A percentile compares a stretch with the other conserved stretches of the same genome.
phyloP scores from a whole-genome alignment of 2,329 filamentous ascomycete genomes.

The Cladosporium sp. region DNA sequence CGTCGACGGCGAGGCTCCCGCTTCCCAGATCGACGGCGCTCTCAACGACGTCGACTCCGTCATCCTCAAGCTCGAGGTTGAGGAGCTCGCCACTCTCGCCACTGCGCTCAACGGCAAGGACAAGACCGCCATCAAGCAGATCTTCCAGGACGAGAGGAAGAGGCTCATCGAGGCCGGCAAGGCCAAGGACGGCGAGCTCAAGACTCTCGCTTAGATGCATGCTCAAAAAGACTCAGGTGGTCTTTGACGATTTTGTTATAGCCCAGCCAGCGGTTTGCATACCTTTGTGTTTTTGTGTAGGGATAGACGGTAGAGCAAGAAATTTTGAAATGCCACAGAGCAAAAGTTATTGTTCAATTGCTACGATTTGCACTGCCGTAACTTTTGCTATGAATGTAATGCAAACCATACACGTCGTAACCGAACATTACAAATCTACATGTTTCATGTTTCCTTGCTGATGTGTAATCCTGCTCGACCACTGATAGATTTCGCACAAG shows the following conservation, averaged over 20 bases:
- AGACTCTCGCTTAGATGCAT: constrained; percentile 47
- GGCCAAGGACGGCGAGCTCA: constrained; percentile 79
- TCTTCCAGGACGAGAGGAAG: constrained; percentile 77
- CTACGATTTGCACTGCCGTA: not conserved
- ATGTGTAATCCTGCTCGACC: too few relatives aligned
- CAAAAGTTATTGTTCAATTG: not conserved
- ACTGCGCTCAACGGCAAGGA: constrained; percentile 75
- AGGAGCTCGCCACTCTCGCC: constrained; percentile 84
- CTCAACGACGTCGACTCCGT: constrained; percentile 83
- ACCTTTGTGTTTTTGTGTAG: constrained; percentile 2
- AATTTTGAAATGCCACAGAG: constrained; percentile 5
- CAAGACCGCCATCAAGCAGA: constrained; percentile 77
- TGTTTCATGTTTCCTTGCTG: too few relatives aligned
- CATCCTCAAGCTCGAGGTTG: constrained; percentile 83
- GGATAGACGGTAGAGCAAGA: constrained; percentile 16
- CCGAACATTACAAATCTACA: too few relatives aligned
- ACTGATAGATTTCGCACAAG: too few relatives aligned
- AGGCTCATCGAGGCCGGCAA: constrained; percentile 79
- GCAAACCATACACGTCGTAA: not conserved
- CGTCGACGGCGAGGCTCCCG: constrained; percentile 63
- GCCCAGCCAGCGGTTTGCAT: constrained; percentile 5
- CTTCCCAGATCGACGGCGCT: constrained; percentile 79
- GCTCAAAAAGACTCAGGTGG: not conserved
- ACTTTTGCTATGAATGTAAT: not conserved
- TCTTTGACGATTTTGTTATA: not conserved